A percentile compares a stretch with the other conserved stretches of the same genome.
Conservation (phyloP, 345 rosid genomes). For the Salix viminalis region DNA sequence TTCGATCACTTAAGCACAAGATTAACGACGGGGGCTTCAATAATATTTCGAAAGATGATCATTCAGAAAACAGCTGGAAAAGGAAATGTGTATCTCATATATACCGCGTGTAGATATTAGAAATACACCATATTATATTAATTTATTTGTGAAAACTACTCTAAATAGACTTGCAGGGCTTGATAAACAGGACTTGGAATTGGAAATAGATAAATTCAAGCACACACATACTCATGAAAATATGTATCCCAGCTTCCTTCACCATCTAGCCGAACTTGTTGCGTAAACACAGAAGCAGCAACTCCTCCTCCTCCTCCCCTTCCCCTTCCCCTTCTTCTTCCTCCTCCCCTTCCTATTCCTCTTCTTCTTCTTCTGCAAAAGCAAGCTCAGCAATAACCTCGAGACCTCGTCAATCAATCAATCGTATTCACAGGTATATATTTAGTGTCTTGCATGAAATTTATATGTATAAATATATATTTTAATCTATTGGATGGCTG, state of each 20-base stretch:
- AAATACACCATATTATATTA: too few species aligned
- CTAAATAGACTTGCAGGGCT: neutral
- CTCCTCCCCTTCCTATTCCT: accelerated
- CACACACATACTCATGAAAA: too few species aligned
- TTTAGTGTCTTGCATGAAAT: neutral
- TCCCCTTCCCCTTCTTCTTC: too few species aligned
- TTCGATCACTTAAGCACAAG: neutral
- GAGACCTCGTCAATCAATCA: neutral
- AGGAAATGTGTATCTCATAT: neutral
- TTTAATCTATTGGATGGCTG: too few species aligned
- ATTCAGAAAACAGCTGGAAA: neutral
- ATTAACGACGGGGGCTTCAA: neutral
- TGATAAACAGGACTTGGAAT: too few species aligned
- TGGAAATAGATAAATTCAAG: too few species aligned
- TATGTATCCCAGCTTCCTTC: neutral
- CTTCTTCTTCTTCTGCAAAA: neutral
- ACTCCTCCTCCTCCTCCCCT: too few species aligned
- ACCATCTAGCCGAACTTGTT: neutral
- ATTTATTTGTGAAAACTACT: too few species aligned
- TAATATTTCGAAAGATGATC: neutral
- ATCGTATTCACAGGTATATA: neutral
- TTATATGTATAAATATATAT: too few species aligned
- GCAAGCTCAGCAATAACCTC: neutral
- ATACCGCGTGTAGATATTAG: neutral
- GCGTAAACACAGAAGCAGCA: neutral